Evolutionary conservation across 2,329 filamentous ascomycete species (phyloP), one percentile per base, ranked within the genome.

Genomic region (Cladosporium sp.): DNA sequence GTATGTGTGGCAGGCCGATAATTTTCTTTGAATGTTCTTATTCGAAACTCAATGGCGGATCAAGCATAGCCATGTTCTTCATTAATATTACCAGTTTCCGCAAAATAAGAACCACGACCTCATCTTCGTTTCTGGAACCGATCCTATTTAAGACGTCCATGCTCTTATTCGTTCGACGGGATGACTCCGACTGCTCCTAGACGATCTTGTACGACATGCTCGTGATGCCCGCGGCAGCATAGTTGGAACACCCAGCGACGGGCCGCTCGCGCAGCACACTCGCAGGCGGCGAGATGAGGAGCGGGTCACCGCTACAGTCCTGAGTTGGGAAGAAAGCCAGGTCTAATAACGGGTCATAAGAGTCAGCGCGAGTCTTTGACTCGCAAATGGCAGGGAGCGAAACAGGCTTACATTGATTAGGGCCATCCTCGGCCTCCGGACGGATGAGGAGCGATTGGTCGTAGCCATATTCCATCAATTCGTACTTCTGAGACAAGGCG

Each of bases 221-320:
- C 16, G 61, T 63, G 26, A 63, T 63, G 5, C 61, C 61, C 23
- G 61, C 49, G 6, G 61, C 61, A 23, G 61, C 61, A 46, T 63
- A 63, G 35, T 63, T 63, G 2, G 61, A 56, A 11, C 61, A 63
- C 18, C 61, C 61, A 28, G 61, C 61, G 35, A 63, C 61, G 11
- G 61, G 61, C 12, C 61, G 49, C 35, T 55, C 61, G 11, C 61
- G 50, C 50, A 63, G 35, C 14, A 29, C 50, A n/a, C 31, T 40
- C 7, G 61, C 61, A 56, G 61, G 61, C 10, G 61, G 61, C 33
- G 50, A 56, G 23, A 63, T 55, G 10, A 63, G 18, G 14, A 63
- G 49, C 2, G 61, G 61, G 11, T 55, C 35, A 10, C 61, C 61
- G 18, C 50, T 63, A 28, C 61, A 63, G 23, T 63, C 61, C 5